Percentiles rank a stretch among this genome's conserved stretches.
Conservation (phyloP, 371 early-diverging fungal species). For the Lichtheimia corymbifera region DNA sequence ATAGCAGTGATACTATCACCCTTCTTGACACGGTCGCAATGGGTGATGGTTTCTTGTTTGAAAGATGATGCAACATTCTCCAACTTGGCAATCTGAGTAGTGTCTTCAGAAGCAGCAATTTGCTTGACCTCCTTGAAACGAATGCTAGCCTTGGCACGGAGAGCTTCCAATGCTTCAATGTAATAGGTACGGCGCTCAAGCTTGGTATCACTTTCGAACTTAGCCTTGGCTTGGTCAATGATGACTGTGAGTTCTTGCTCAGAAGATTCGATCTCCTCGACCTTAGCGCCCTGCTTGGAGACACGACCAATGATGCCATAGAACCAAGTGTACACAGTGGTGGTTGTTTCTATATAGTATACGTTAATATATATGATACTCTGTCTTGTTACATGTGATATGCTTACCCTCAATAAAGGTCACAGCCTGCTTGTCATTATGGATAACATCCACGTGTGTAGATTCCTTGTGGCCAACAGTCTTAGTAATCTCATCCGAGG, state of each 20-base stretch:
- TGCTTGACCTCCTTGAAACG: not conserved
- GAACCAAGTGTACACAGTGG: constrained; percentile 6
- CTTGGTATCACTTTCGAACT: not conserved
- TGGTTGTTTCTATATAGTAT: constrained; percentile 5
- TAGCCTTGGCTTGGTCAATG: not conserved
- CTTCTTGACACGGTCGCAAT: not conserved
- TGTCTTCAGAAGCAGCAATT: not conserved
- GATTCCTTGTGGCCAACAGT: not conserved
- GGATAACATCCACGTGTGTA: too few species aligned
- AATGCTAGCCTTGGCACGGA: not conserved
- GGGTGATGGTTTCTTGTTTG: not conserved
- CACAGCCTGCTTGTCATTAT: not conserved
- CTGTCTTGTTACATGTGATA: not conserved
- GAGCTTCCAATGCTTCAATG: not conserved
- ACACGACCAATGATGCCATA: constrained; percentile 9
- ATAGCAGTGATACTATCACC: not conserved
- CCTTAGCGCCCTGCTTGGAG: not conserved
- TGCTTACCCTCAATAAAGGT: not conserved
- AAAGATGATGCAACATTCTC: not conserved
- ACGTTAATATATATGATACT: not conserved
- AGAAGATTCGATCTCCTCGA: not conserved
- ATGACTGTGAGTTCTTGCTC: not conserved
- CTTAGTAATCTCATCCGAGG: not conserved
- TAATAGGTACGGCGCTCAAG: not conserved
- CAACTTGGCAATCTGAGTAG: too few species aligned